Evolutionary conservation across 176 grass and related monocot genomes (phyloP).

Genomic region (Avena sativa): DNA sequence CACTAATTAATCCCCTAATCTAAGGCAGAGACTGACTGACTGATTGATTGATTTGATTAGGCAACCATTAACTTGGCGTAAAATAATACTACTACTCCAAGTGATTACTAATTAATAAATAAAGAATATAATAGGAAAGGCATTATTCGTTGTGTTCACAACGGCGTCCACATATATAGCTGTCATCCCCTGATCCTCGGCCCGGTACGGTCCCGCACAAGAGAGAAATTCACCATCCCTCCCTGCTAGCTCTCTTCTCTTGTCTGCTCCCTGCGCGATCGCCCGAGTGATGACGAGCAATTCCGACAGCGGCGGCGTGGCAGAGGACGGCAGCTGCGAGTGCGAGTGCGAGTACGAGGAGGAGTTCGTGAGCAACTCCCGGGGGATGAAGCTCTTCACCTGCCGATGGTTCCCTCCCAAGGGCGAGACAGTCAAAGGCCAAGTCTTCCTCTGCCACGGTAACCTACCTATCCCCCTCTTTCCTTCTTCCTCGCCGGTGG

Average conservation of each 20-base stretch:
- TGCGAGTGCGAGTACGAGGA: constrained; percentile 30
- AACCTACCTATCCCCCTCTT: not conserved
- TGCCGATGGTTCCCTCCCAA: constrained; percentile 63
- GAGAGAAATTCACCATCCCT: not conserved
- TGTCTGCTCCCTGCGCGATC: not conserved
- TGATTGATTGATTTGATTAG: not conserved
- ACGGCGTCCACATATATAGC: constrained; percentile 36
- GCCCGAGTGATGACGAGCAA: not conserved
- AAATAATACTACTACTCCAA: not conserved
- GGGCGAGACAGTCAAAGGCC: constrained; percentile 32
- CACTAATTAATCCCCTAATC: not conserved
- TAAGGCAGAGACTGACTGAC: not conserved
- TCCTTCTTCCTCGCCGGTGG: constrained; percentile 1
- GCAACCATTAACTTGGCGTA: not conserved
- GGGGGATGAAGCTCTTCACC: constrained; percentile 66
- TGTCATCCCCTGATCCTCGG: constrained; percentile 24
- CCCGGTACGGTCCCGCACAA: not conserved
- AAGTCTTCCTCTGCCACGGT: constrained; percentile 88
- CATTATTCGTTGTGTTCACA: constrained; percentile 11
- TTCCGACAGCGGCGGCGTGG: not conserved
- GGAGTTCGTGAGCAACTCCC: constrained; percentile 66
- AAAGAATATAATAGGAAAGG: not conserved
- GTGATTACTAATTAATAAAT: not conserved
- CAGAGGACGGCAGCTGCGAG: not conserved
- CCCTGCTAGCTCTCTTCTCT: not conserved